Evolutionary conservation across 805 yeast species (phyloP).

Genomic region (Kurtzmaniella cleridarum): DNA sequence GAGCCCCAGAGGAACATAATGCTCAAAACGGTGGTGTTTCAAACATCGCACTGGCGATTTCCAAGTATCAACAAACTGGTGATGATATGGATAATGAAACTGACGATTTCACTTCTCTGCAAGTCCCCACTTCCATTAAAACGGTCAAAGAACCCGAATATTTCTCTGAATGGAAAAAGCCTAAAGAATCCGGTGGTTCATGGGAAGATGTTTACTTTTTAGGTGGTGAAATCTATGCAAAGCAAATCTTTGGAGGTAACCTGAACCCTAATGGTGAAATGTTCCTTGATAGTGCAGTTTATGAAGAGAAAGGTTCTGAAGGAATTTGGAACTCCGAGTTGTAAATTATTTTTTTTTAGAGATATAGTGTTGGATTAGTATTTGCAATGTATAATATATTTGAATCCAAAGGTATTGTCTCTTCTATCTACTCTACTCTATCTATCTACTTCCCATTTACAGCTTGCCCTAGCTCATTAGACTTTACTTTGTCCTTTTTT

Average conservation of each 20-base stretch:
- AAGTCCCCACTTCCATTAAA: conserved; percentile 75
- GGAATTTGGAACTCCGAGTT: conserved; percentile 60
- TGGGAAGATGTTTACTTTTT: conserved; percentile 70
- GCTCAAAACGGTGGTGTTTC: conserved; percentile 19
- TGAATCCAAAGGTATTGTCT: too few species aligned
- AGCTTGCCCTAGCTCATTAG: too few species aligned
- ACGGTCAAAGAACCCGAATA: conserved; percentile 78
- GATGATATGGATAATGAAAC: conserved; percentile 17
- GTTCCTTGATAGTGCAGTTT: conserved; percentile 64
- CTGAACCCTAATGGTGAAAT: conserved; percentile 51
- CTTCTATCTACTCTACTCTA: too few species aligned
- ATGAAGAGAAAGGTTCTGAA: conserved; percentile 75
- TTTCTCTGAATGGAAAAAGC: conserved; percentile 87
- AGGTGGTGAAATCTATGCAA: conserved; percentile 85
- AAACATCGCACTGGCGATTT: conserved; percentile 34
- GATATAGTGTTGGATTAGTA: too few species aligned
- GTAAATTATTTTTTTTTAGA: too few species aligned
- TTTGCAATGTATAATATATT: too few species aligned
- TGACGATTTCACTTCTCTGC: conserved; percentile 33
- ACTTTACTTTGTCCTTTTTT: too few species aligned
- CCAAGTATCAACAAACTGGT: conserved; percentile 40
- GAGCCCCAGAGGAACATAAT: conserved; percentile 22
- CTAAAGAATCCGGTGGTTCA: conserved; percentile 48
- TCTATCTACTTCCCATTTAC: too few species aligned
- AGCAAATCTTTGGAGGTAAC: conserved; percentile 68